phyloP scores from a whole-genome alignment of 352 stramenopile genomes.

The Phytopythium oedochilum region DNA sequence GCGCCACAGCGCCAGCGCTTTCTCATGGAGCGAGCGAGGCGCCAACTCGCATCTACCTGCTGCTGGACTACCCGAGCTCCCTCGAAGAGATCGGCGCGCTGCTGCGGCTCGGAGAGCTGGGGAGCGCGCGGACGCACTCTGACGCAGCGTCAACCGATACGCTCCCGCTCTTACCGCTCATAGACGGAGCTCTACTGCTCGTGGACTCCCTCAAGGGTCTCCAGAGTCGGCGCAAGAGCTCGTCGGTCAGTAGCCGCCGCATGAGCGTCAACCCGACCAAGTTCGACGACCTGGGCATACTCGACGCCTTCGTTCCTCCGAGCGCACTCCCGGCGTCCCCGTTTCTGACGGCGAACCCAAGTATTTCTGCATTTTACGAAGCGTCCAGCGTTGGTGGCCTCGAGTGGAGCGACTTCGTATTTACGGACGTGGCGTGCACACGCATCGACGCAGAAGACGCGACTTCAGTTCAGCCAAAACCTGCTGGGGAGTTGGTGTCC shows the following conservation, averaged over 20 bases:
- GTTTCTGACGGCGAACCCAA: constrained; percentile 36
- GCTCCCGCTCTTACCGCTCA: constrained; percentile 40
- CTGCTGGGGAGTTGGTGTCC: constrained; percentile 19
- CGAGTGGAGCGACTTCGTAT: constrained; percentile 79
- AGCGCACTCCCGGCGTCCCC: constrained; percentile 11
- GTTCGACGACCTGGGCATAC: background rate
- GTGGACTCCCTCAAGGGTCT: constrained; percentile 23
- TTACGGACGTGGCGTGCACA: constrained; percentile 38
- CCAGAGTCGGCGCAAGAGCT: constrained; percentile 20
- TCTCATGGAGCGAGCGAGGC: background rate
- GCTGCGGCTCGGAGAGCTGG: constrained; percentile 33
- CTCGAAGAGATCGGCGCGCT: constrained; percentile 41
- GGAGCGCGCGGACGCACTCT: background rate
- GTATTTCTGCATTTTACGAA: constrained; percentile 36
- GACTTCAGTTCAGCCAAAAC: constrained; percentile 18
- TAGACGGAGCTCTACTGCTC: constrained; percentile 56
- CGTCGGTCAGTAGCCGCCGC: constrained; percentile 9
- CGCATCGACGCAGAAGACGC: constrained; percentile 7
- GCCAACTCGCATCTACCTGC: constrained; percentile 44
- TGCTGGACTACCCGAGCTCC: constrained; percentile 54
- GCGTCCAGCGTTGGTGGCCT: constrained; percentile 36
- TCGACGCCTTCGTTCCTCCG: constrained; percentile 9
- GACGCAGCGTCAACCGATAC: constrained; percentile 4
- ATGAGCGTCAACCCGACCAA: constrained; percentile 17
- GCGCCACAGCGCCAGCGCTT: background rate